Conservation (phyloP, 1,284 basidiomycete species). For the Pyrrhoderma noxium region DNA sequence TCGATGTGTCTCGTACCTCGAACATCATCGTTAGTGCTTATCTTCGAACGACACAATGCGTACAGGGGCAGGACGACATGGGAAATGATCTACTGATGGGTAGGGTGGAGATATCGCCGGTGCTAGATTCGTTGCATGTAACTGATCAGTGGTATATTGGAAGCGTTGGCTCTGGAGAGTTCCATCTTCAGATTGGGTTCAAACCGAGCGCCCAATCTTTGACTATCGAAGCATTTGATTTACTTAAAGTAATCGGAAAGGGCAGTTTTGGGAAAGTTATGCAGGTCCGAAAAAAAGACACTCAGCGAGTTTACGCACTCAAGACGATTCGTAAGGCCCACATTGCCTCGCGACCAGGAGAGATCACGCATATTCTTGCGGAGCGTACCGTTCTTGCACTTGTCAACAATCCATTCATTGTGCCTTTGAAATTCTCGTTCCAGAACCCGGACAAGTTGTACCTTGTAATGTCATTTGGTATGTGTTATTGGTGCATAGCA, state of each 20-base stretch:
- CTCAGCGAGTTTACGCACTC: constrained; percentile 94
- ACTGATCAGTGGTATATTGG: constrained; percentile 87
- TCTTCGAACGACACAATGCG: constrained; percentile 65
- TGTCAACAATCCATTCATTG: constrained; percentile 99
- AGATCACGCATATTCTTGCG: constrained; percentile 97
- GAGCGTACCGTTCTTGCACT: constrained; percentile 95
- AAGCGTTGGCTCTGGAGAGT: constrained; percentile 79
- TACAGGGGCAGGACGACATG: constrained; percentile 77
- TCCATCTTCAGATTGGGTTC: constrained; percentile 95
- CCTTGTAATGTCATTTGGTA: constrained; percentile 91
- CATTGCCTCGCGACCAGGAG: constrained; percentile 91
- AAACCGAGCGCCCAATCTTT: constrained; percentile 73
- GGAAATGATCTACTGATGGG: constrained; percentile 89
- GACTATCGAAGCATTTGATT: constrained; percentile 93
- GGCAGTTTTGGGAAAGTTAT: constrained; percentile 97
- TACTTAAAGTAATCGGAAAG: constrained; percentile 98
- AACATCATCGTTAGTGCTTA: constrained; percentile 87
- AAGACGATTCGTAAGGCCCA: constrained; percentile 99
- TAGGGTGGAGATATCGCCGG: constrained; percentile 84
- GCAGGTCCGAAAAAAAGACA: constrained; percentile 99
- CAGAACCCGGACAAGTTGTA: constrained; percentile 98
- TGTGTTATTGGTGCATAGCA: constrained; percentile 21
- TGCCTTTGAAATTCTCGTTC: constrained; percentile 98
- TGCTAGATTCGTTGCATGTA: constrained; percentile 75
- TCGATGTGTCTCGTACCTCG: constrained; percentile 87